phyloP scores from a whole-genome alignment of 1,284 basidiomycete species.

The Chalciporus sp. region DNA sequence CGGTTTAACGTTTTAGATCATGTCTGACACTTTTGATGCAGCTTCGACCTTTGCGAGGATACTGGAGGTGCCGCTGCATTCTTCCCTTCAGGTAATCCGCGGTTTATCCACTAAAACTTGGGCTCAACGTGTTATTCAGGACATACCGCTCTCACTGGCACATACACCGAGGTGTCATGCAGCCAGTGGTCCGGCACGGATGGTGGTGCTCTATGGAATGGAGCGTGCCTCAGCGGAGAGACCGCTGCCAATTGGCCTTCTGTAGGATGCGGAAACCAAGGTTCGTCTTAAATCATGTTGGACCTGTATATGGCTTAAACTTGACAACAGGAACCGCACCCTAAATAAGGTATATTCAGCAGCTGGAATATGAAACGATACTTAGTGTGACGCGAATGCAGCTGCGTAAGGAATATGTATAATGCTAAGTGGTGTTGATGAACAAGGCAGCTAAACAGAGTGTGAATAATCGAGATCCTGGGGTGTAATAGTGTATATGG shows the following conservation, averaged over 20 bases:
- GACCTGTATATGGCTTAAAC: not conserved
- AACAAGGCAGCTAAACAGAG: not conserved
- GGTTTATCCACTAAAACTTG: not conserved
- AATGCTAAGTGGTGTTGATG: not conserved
- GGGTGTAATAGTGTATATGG: not conserved
- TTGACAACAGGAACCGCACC: not conserved
- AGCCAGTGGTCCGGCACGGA: slow-evolving; percentile 57
- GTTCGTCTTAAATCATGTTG: slow-evolving; percentile 31
- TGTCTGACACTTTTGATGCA: slow-evolving; percentile 17
- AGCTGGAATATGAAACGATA: not conserved
- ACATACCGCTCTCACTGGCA: slow-evolving; percentile 54
- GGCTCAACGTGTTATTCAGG: slow-evolving; percentile 16
- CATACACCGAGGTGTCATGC: slow-evolving; percentile 56
- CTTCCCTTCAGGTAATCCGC: slow-evolving; percentile 47
- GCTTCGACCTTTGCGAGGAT: slow-evolving; percentile 62
- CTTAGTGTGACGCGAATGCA: not conserved
- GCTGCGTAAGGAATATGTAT: not conserved
- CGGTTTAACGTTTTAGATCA: slow-evolving; percentile 15
- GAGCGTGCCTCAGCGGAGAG: slow-evolving; percentile 53
- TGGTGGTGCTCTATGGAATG: slow-evolving; percentile 44
- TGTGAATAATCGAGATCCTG: not conserved
- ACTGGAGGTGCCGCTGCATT: slow-evolving; percentile 53
- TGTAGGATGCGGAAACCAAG: slow-evolving; percentile 56
- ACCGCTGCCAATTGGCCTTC: slow-evolving; percentile 52
- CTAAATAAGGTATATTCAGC: not conserved